Base-by-base conservation (phyloP, 2,329 filamentous ascomycete species). In the Talaromyces piceae region DNA sequence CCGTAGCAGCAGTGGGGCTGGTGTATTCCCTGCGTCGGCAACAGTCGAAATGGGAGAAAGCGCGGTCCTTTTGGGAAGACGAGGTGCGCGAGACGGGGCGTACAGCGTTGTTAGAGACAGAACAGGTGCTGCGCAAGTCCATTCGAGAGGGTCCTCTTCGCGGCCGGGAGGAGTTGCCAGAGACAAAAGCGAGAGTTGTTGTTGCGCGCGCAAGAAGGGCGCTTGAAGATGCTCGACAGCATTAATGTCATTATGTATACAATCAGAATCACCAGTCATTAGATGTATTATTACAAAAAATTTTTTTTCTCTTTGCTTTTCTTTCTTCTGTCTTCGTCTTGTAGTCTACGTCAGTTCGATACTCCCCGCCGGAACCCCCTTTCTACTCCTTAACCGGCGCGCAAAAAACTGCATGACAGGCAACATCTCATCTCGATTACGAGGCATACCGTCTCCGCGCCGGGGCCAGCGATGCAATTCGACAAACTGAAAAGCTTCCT, bases 321-420 rank as follows among this genome's bases (percentile, higher is more conserved):
- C 7, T 41, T 16, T 7, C 39, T 41, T 45, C 5, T 16, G n/a
- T 18, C n/a, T 30, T n/a, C 13, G 33, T 46, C 23, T 25, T 30
- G 5, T 20, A n/a, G 22, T 28, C 62, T 53, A 67, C 22, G 61
- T 60, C 58, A 75, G 59, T 56, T 75, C 72, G 30, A 75, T 59
- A 59, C 68, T 70, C 2, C 70, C 73, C 56, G 72, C 71, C 0
- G 71, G 73, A 37, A 75, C 71, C 27, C 73, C 73, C 49, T 68
- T 63, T 52, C 66, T 63, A 62, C 72, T 75, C 52, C 65, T 63
- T 53, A 75, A 58, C 45, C 68, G 60, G 30, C 70, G 61, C 20
- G 69, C 71, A 58, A 75, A 79, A 65, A 84, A 96, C 62, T 86
- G 81, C 89, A 96, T 96, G 54, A 96, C 79, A 0, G 91, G 90